Evolutionary conservation across 2,329 filamentous ascomycete species (phyloP), one percentile per base, ranked within the genome.

Genomic region (Colletotrichum scovillei): DNA sequence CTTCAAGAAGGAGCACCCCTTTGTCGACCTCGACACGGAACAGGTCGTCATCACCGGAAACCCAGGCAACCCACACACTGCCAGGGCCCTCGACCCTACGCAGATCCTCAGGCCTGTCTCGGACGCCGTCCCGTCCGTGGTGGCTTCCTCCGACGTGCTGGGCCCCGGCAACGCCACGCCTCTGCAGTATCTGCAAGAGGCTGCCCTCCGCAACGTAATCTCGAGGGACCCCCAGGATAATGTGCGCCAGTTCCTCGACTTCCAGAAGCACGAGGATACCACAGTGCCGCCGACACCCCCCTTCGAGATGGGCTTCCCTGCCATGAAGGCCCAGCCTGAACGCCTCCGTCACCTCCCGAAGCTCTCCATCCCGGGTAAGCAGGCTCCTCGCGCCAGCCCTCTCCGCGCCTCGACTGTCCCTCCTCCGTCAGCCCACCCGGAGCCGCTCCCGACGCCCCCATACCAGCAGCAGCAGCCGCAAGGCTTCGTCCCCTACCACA

Each of bases 71-170:
- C 89, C 94, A 9, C 84, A 88, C 71, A 94, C 92, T 3, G 89
- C 90, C 67, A 80, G 83, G 64, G 88, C 89, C 26, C 81, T 90
- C 75, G 89, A 91, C 76, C 87, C 83, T 79, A 90, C 86, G 69
- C 83, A 90, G 72, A 82, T 85, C 5, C 82, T 89, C 75, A 91
- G 93, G 56, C 93, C 94, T 12, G 86, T 91, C 30, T 96, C 94
- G 6, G 93, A 97, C 77, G 90, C 90, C 24, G 90, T 93, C 4
- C 94, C 93, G 11, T 98, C 95, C 1, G 88, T 98, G 11, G 92
- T 97, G 65, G 96, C 95, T 30, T 98, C 96, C 0, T 98, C 95
- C 1, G 96, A 98, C 82, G 89, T 97, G 12, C 88, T 98, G 75
- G 95, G 95, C 2, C 92, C 94, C 6, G 89, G 89, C 46, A 83